Conservation (phyloP, 1,284 basidiomycete species). For the Malassezia obtusa region DNA sequence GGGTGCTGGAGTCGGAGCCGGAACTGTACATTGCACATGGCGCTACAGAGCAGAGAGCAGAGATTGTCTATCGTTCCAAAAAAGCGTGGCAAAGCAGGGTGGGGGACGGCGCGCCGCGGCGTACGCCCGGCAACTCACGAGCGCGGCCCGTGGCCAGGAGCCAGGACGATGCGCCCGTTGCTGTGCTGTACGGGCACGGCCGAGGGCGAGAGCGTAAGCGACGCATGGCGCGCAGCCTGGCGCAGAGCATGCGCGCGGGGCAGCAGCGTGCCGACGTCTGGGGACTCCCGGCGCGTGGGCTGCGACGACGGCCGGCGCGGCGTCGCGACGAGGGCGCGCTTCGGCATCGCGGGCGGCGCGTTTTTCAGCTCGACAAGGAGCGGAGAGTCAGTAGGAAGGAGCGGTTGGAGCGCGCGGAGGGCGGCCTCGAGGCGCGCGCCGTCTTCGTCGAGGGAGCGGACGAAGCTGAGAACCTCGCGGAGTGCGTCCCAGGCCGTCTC, state of each 20-base stretch:
- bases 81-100: background rate
- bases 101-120: too few species aligned
- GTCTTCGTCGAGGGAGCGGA: slow-evolving; percentile 3
- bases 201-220: slow-evolving; percentile 9
- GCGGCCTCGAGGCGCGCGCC: background rate
- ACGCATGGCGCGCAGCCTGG: slow-evolving; percentile 13
- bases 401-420: background rate
- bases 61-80: background rate
- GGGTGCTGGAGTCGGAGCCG: too few species aligned
- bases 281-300: background rate
- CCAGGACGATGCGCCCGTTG: slow-evolving; percentile 16
- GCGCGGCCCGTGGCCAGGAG: background rate
- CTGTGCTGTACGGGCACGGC: background rate
- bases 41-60: too few species aligned
- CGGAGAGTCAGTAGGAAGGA: background rate
- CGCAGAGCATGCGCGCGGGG: slow-evolving; percentile 3
- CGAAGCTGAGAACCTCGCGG: slow-evolving; percentile 5
- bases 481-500: background rate
- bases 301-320: background rate
- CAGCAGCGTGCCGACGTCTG: background rate
- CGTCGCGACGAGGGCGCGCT: background rate
- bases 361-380: background rate
- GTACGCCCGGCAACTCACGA: background rate
- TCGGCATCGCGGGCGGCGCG: background rate
- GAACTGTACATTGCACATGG: too few species aligned